Base-by-base conservation (phyloP, 2,329 filamentous ascomycete genomes). In the Arthrobotrys conoides region DNA sequence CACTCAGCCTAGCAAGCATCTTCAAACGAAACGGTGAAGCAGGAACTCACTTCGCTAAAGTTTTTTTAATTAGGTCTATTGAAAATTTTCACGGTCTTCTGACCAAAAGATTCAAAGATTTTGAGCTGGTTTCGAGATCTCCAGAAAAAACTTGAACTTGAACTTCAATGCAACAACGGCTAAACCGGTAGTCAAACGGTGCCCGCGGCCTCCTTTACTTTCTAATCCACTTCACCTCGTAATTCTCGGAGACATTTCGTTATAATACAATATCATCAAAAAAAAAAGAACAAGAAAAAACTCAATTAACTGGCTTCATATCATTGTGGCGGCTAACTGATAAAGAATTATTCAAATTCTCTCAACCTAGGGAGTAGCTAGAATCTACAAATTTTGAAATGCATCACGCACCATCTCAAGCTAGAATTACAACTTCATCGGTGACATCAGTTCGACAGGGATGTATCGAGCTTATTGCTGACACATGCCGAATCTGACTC, bases 91-190 rank as follows among this genome's bases (percentile, higher is more conserved):
- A 22, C 1, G n/a, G 57, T 61, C 57, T 61, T 44, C 57, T 61
- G 57, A 61, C 57, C 57, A 61, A 44, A 44, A 33, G 41, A 44
- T 36, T 27, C 36, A 44, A 44, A 44, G 57, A 61, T 61, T 36
- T 24, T 61, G 57, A 61, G 57, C 57, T 44, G 57, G 57, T 61
- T 61, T 61, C 36, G 57, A 61, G 57, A 61, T 61, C 57, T 46
- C 18, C n/a, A 46, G 5, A 46, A 18, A 46, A 46, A n/a, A n/a
- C n/a, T n/a, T n/a, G n/a, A n/a, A 46, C n/a, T 44, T 44, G 57
- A 27, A 27, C 36, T 61, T 61, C 36, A 30, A 30, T 59, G n/a
- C 53, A 59, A 59, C 53, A 22, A 59, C 53, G 53, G 53, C 24
- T 59, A 22, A 59, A 22, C 57, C 57, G 57, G 57, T 27, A 9